Evolutionary conservation across 176 grass and related monocot species (phyloP), one percentile per base, ranked within the genome.

Genomic region (Oropetium thomaeum): DNA sequence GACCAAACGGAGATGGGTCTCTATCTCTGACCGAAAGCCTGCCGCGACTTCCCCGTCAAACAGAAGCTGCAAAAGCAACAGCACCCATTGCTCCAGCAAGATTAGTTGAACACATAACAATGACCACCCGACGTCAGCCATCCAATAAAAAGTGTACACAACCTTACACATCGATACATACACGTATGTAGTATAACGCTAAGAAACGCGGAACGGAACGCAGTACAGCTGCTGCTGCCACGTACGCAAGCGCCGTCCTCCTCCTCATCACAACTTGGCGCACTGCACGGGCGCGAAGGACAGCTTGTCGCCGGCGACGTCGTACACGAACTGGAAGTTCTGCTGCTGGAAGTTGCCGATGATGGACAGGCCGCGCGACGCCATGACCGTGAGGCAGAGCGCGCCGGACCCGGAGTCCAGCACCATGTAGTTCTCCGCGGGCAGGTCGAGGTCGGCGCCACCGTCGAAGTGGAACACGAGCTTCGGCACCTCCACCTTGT

Each of bases 271-370:
- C 55, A 96, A 55, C 64, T 88, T 68, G 65, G 48, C 33, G 48
- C 93, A 97, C 42, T 86, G 76, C 38, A 76, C 71, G 58, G 93
- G 85, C 62, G 86, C 78, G 73, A 97, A 97, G 6, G 87, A 87
- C 13, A 97, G 74, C 74, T 73, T 90, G n/a, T 80, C 65, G 0
- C 37, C 67, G 3, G 9, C 76, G 16, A 88, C 58, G 84, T 97
- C 83, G 84, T 97, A 97, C 33, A 97, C 54, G 70, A 97, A 81
- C 52, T 97, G 90, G 79, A 93, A 82, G 78, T 97, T 93, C 76
- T 97, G 85, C 83, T 97, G 93, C 85, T 93, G 93, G 76, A 87
- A 89, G 69, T 93, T 97, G 10, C 93, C 90, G 37, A 97, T 66
- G 68, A 93, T 93, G 33, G 90, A 93, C 15, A 90, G 74, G 0